These are phyloP conservation scores for Rubia occidens DNA, from an alignment of 305 asterid species.

Conservation along the genomic window DNA sequence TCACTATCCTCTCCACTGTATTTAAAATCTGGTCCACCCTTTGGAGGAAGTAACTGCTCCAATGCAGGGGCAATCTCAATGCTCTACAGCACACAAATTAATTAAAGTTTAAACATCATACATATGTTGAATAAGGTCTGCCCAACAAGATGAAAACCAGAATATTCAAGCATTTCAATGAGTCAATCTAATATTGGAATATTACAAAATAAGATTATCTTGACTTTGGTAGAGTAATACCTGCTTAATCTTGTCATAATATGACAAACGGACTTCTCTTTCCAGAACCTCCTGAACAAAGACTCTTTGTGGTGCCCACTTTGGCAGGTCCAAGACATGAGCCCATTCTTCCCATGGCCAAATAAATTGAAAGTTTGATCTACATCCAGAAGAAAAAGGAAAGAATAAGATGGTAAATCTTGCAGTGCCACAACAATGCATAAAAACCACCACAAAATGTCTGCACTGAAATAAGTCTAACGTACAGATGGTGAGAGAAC, in stretches of 20 bases:
- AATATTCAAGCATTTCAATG: background rate
- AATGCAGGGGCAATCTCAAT: constrained; percentile 89
- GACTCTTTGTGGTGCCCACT: constrained; percentile 98
- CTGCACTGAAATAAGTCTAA: constrained; percentile 9
- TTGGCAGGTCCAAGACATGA: constrained; percentile 81
- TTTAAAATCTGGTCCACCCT: constrained; percentile 60
- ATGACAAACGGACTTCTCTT: constrained; percentile 94
- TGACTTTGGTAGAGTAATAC: constrained; percentile 23
- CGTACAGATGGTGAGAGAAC: constrained; percentile 99
- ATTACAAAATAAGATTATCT: background rate
- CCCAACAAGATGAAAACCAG: background rate
- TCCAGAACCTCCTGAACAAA: constrained; percentile 97
- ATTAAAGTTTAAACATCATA: constrained; percentile 6
- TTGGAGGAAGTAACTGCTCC: constrained; percentile 96
- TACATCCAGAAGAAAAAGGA: constrained; percentile 28
- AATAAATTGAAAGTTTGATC: constrained; percentile 95
- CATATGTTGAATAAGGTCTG: background rate
- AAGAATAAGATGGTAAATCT: constrained; percentile 14
- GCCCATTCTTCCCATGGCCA: constrained; percentile 99
- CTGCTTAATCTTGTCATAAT: constrained; percentile 97
- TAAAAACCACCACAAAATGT: background rate
- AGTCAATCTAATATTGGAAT: background rate
- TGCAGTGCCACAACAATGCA: background rate
- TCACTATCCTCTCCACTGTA: constrained; percentile 59
- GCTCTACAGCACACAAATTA: constrained; percentile 45